These are phyloP conservation scores for Pichia kluyveri DNA, from an alignment of 805 yeast species.

Conservation along the genomic window DNA sequence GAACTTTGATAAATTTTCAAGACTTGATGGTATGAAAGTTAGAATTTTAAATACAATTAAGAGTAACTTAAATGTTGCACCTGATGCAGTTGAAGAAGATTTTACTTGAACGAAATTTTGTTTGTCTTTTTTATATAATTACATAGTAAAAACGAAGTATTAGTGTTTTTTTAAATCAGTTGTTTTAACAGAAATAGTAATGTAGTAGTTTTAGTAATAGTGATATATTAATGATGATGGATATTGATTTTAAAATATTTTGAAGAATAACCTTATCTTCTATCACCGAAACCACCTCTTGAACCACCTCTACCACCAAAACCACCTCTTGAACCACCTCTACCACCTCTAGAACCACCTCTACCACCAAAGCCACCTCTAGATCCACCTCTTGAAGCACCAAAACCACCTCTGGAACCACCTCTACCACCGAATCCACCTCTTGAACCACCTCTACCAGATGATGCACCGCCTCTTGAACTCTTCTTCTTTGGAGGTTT, in stretches of 20 bases:
- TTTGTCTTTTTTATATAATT: not conserved
- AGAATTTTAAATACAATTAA: slow-evolving; percentile 76
- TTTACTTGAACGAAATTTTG: slow-evolving; percentile 19
- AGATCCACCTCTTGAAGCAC: slow-evolving; percentile 32
- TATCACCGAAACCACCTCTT: not conserved
- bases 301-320: not conserved
- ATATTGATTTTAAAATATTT: no score
- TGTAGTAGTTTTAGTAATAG: no score
- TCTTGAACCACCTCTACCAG: slow-evolving; percentile 37
- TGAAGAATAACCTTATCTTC: not conserved
- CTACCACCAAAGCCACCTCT: slow-evolving; percentile 4
- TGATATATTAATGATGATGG: no score
- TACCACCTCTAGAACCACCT: slow-evolving; percentile 21
- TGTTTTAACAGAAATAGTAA: no score
- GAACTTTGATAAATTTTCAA: slow-evolving; percentile 80
- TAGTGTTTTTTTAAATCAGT: no score
- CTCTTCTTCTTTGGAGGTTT: slow-evolving; percentile 65
- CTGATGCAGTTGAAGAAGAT: slow-evolving; percentile 27
- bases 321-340: not conserved
- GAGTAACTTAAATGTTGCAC: slow-evolving; percentile 28
- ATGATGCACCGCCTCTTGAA: slow-evolving; percentile 44
- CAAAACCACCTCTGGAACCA: slow-evolving; percentile 20
- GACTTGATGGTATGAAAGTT: slow-evolving; percentile 88
- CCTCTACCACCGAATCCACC: slow-evolving; percentile 18
- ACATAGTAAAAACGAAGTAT: no score